Evolutionary conservation across 177 flowering plant species (phyloP).

Genomic region (Vitis hybrid): DNA sequence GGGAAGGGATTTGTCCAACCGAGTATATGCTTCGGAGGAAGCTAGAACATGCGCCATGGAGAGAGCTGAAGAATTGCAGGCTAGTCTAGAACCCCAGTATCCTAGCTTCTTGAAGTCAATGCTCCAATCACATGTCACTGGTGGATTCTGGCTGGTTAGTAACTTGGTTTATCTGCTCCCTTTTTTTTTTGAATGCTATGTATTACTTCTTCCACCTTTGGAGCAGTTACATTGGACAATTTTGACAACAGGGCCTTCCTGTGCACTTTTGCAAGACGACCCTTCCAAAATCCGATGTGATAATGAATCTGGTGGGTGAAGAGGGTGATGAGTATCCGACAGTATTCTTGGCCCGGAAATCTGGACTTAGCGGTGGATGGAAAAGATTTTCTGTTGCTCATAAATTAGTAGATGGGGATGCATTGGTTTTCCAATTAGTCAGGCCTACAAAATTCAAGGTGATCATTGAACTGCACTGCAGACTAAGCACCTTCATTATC

Average conservation of each 20-base stretch:
- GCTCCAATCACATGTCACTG: constrained; percentile 71
- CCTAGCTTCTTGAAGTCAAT: constrained; percentile 67
- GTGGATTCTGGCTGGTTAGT: constrained; percentile 79
- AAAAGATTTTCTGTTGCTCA: constrained; percentile 68
- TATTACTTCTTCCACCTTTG: not conserved
- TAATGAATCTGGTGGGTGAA: constrained; percentile 58
- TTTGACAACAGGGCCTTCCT: constrained; percentile 52
- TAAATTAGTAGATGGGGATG: constrained; percentile 65
- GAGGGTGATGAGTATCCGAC: constrained; percentile 47
- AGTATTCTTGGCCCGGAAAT: constrained; percentile 43
- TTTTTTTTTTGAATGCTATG: not conserved
- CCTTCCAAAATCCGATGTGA: constrained; percentile 48
- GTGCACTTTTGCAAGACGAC: constrained; percentile 41
- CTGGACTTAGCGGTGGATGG: constrained; percentile 89
- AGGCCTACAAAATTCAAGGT: constrained; percentile 59
- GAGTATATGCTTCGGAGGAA: constrained; percentile 58
- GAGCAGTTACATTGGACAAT: not conserved
- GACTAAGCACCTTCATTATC: not conserved
- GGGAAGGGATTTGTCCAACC: constrained; percentile 35
- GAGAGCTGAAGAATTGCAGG: constrained; percentile 48
- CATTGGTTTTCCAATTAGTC: constrained; percentile 59
- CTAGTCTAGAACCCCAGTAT: constrained; percentile 31
- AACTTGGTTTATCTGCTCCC: not conserved
- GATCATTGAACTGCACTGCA: not conserved
- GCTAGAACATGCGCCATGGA: constrained; percentile 44